Evolutionary conservation across 495 filamentous ascomycete species (phyloP), one percentile per base, ranked within the genome.

Genomic region (Diplogelasinospora grovesii): DNA sequence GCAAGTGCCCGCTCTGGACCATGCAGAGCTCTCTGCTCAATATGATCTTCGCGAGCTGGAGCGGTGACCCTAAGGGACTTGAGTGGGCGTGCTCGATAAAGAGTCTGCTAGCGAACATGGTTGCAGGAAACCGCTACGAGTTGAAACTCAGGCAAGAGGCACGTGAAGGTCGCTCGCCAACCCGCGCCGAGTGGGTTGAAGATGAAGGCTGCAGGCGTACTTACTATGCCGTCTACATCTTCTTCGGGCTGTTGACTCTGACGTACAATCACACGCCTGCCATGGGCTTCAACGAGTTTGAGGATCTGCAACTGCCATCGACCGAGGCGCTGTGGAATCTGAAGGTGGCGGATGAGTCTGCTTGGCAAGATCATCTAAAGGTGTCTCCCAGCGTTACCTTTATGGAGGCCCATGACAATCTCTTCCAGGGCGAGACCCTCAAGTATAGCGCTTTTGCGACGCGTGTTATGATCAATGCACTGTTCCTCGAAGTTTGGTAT

Each of bases 1-100:
- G 89, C 39, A 97, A 95, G 60, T 98, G 92, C 56, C 92, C 92
- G 5, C 66, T 98, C 21, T 97, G 90, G 89, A 86, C 88, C 25
- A 97, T 97, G 85, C 92, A 97, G 59, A 85, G 85, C 59, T 88
- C 87, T 10, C 70, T 98, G 36, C 70, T 98, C 32, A 98, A 98
- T 71, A 97, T 96, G 92, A 84, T 94, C 50, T 97, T 98, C 61
- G 92, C 94, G 25, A 96, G 90, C 72, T 98, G 92, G 92, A 97
- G 93, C 58, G 92, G 92, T 46, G 92, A 97, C 59, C 78, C 92
- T 10, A 97, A 97, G 65, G 93, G 93, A 16, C 74, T 98, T 5
- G 92, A 98, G 62, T 98, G 90, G 90, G 89, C 92, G 16, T 95
- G 89, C 59, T 96, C 92, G 2, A 96, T 97, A 63, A 97, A 96